Base-by-base conservation (phyloP, 495 filamentous ascomycete species). In the Penicillium roqueforti region DNA sequence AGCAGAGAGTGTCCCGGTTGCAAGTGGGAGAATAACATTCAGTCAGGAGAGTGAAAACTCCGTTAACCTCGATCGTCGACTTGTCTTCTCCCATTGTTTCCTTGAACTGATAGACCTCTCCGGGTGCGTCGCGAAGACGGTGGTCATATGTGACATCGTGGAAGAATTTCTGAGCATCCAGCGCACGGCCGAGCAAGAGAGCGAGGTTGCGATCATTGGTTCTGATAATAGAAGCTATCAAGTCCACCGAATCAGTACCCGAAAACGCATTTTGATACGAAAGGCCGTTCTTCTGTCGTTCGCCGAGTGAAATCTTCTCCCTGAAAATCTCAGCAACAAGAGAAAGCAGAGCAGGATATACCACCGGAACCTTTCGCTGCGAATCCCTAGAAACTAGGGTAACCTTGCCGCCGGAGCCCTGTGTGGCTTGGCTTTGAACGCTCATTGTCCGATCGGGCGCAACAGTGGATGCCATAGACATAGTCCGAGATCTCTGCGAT, bases 81-180 rank as follows among this genome's bases (percentile, higher is more conserved):
- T 81, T 75, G 44, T 97, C 92, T 57, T 97, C 92, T 66, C 89
- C 83, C 62, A 97, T 78, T 9, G 88, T 95, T 68, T 97, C 92
- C 53, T 88, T 85, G 70, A 99, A 99, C 66, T 97, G 92, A 69
- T 97, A 99, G 58, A 99, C 86, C 67, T 99, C 95, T 39, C 82
- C 83, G 10, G 83, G 76, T 6, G 91, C 92, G 73, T 99, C 95
- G 61, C 95, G 85, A 51, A 99, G 75, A 43, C 95, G 83, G 67
- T 99, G 95, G 56, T 96, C 92, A 69, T 99, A 99, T 4, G 92
- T 96, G 37, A 97, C 95, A 81, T 99, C 95, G 69, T 97, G 95
- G 68, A 99, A 99, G 70, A 97, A 97, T 69, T 97, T 99, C 70
- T 99, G 95, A 38, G 95, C 95, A 74, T 99, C 95, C 40, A 99